Evolutionary conservation across 148 eudicot genomes (phyloP).

Genomic region (Fallopia convolvulus): DNA sequence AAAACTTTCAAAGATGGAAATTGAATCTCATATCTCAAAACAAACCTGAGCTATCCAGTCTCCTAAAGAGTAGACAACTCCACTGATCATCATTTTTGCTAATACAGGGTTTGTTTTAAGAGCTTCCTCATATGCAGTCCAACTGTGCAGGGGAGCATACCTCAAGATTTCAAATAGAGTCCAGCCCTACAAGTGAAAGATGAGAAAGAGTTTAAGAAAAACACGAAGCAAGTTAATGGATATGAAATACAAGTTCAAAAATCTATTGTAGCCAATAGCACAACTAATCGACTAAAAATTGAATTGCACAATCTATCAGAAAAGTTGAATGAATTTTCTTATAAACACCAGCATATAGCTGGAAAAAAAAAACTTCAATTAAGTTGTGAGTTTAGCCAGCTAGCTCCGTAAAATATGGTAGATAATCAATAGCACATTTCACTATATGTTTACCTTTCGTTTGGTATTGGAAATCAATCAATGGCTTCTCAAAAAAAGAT

Average conservation of each 20-base stretch:
- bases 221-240: neutral
- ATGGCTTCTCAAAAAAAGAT: neutral
- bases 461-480: neutral
- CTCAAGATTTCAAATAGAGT: conserved; percentile 77
- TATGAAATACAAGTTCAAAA: neutral
- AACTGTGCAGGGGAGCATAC: conserved; percentile 93
- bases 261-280: neutral
- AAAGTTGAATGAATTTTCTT: neutral
- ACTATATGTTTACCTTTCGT: neutral
- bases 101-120: conserved; percentile 82
- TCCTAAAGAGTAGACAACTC: conserved; percentile 90
- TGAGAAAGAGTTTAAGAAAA: neutral
- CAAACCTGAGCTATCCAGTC: conserved; percentile 99
- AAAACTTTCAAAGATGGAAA: neutral
- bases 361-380: neutral
- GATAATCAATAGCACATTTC: neutral
- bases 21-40: conserved; percentile 3
- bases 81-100: conserved; percentile 95
- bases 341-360: neutral
- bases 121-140: conserved; percentile 90
- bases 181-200: conserved; percentile 67
- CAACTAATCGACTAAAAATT: neutral
- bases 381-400: neutral
- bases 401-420: neutral
- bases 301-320: neutral